Evolutionary conservation across 306 rosid genomes (phyloP).

Genomic region (Quercus gilva): DNA sequence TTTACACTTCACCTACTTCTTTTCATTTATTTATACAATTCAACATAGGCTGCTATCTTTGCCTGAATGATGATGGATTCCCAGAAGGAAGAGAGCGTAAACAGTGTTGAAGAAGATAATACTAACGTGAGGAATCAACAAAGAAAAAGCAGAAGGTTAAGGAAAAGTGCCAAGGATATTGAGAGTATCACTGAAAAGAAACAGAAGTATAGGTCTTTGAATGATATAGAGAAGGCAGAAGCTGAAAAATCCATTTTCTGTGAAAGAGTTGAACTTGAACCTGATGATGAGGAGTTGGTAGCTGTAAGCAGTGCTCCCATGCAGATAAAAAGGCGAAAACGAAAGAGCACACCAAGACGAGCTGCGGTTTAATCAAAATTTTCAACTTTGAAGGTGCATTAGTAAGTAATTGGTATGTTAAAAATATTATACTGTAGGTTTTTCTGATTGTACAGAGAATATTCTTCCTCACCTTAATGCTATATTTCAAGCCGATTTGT

Average conservation of each 20-base stretch:
- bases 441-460: too few species aligned
- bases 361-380: slow-evolving; percentile 9
- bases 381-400: too few species aligned
- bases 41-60: not conserved
- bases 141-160: slow-evolving; percentile 18
- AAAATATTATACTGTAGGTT: too few species aligned
- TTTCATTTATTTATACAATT: not conserved
- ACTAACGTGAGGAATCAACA: not conserved
- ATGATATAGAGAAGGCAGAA: not conserved
- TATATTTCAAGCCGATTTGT: too few species aligned
- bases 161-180: not conserved
- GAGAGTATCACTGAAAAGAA: not conserved
- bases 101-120: not conserved
- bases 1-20: not conserved
- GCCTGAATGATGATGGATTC: not conserved
- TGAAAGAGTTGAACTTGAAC: not conserved
- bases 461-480: too few species aligned
- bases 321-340: not conserved
- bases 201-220: not conserved
- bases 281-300: not conserved
- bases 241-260: not conserved
- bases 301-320: not conserved
- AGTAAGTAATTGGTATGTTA: too few species aligned
- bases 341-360: slow-evolving; percentile 22
- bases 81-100: slow-evolving; percentile 18